Evolutionary conservation across 805 yeast species (phyloP).

Genomic region (Ogataea parapolymorpha): DNA sequence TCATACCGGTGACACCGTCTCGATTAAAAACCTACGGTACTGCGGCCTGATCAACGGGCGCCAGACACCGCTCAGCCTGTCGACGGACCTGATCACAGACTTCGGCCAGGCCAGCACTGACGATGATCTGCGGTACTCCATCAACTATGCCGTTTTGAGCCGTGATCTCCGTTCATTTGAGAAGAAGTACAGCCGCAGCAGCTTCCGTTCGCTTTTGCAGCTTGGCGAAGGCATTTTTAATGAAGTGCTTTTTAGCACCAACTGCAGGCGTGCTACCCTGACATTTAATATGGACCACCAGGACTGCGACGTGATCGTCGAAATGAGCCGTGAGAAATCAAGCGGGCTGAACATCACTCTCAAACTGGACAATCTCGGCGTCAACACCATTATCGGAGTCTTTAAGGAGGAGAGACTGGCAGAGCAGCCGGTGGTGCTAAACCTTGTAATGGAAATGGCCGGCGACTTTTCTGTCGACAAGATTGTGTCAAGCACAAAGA

Average conservation of each 20-base stretch:
- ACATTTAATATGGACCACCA: conserved; percentile 10
- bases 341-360: conserved; percentile 1
- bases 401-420: conserved; percentile 85
- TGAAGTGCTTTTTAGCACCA: conserved; percentile 19
- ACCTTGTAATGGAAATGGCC: conserved; percentile 44
- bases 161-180: conserved; percentile 57
- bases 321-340: conserved; percentile 7
- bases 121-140: conserved; percentile 78
- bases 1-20: conserved; percentile 36
- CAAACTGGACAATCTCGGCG: conserved; percentile 41
- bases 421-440: conserved; percentile 69
- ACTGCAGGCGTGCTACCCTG: conserved; percentile 17
- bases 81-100: conserved; percentile 60
- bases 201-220: conserved; percentile 41
- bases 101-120: conserved; percentile 70
- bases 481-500: conserved; percentile 46
- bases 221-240: conserved; percentile 27
- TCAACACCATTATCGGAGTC: conserved; percentile 85
- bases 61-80: conserved; percentile 21
- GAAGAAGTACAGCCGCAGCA: conserved; percentile 37
- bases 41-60: conserved; percentile 12
- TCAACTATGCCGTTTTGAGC: conserved; percentile 85
- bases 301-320: conserved; percentile 8
- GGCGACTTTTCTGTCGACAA: conserved; percentile 36
- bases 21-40: conserved; percentile 47